Evolutionary conservation across 495 filamentous ascomycete species (phyloP).

Genomic region (Filosporella fistucella): DNA sequence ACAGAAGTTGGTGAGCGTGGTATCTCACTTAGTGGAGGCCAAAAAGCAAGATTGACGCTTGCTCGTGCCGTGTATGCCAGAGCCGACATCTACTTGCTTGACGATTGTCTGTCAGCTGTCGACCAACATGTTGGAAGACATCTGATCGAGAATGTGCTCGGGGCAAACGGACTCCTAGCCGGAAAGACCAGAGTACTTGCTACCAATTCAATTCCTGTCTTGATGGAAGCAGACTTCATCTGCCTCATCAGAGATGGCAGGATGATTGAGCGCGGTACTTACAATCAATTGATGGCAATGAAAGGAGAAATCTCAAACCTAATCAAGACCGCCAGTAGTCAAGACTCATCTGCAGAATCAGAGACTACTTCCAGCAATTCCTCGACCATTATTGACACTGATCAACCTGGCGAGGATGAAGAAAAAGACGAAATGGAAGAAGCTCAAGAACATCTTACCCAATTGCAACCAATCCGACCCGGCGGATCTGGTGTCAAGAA

Average conservation of each 20-base stretch:
- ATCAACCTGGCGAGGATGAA: constrained; percentile 27
- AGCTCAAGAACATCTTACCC: constrained; percentile 60
- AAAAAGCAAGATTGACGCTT: constrained; percentile 93
- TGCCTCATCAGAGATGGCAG: constrained; percentile 76
- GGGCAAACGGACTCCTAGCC: constrained; percentile 72
- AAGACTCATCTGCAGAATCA: constrained; percentile 42
- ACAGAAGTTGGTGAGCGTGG: constrained; percentile 97
- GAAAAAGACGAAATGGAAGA: constrained; percentile 61
- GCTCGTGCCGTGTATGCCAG: constrained; percentile 95
- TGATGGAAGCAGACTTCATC: constrained; percentile 84
- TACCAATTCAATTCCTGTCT: constrained; percentile 91
- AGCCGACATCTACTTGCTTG: constrained; percentile 93
- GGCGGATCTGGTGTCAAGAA: constrained; percentile 39
- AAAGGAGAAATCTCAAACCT: constrained; percentile 85
- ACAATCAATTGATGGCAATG: constrained; percentile 86
- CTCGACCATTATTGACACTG: constrained; percentile 57
- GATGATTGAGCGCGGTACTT: constrained; percentile 84
- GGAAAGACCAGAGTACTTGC: constrained; percentile 91
- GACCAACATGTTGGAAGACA: constrained; percentile 97
- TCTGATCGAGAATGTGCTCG: constrained; percentile 89
- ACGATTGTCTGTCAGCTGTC: constrained; percentile 92
- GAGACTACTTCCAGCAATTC: constrained; percentile 48
- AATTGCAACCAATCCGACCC: constrained; percentile 67
- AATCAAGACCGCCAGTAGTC: constrained; percentile 69
- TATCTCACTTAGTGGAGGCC: constrained; percentile 94